Evolutionary conservation across 345 rosid genomes (phyloP), one percentile per base, ranked within the genome.

Genomic region (Trapa incisa): DNA sequence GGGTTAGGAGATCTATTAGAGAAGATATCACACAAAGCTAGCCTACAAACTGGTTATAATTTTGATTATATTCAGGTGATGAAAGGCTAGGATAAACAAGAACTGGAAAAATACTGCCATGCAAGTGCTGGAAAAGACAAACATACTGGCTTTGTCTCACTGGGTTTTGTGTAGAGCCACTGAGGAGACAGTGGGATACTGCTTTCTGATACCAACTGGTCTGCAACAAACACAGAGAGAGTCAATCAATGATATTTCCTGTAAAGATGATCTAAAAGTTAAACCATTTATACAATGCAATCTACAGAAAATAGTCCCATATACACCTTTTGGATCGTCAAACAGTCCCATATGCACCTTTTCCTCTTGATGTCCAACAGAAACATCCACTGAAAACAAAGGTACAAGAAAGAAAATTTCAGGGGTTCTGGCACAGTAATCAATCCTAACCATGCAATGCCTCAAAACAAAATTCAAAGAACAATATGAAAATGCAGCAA

Each of bases 141-240:
- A 73, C 37, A 16, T 78, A 82, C 84, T 78, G 78, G 65, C 82
- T 84, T 92, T 53, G 69, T 72, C 61, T 92, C 98, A 36, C 67
- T 81, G 15, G 92, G 87, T 71, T 87, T 92, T 17, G 86, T 69
- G 79, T 89, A 92, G 48, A 92, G 95, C 98, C 98, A 92, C 74
- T 92, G 96, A 1, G 98, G 98, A 78, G 96, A 89, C 75, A 92
- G 72, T 0, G 98, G 98, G 29, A 92, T 89, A 83, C 84, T 87
- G 83, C 75, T 89, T 63, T 92, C 98, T 15, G 84, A 72, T 36
- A 77, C 77, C 72, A 75, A 50, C 74, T 80, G 91, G 77, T 89
- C 96, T 92, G 83, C 80, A 75, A 57, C 42, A 52, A 75, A 38
- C 35, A 50, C 5, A 50, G 56, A 41, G 56, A 50, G 22, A 22